Evolutionary conservation across 2,329 filamentous ascomycete genomes (phyloP).

Genomic region (Zymoseptoria tritici): DNA sequence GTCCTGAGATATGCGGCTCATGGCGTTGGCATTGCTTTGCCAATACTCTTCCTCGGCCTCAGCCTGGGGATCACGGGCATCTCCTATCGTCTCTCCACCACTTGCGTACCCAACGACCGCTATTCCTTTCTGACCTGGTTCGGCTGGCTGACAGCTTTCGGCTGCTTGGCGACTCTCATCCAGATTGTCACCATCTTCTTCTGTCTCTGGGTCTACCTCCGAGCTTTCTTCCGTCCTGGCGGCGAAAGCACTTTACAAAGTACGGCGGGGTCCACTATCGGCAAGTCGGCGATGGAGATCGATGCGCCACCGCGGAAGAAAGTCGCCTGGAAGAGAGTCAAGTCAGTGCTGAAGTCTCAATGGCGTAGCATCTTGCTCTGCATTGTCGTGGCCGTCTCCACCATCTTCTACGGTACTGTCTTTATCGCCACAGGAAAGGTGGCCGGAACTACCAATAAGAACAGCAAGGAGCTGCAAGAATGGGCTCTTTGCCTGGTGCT

Average conservation of each 20-base stretch:
- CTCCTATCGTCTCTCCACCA: constrained; percentile 58
- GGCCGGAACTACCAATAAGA: constrained; percentile 36
- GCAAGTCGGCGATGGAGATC: not conserved
- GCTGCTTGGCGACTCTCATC: constrained; percentile 26
- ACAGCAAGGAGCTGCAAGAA: constrained; percentile 40
- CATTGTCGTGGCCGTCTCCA: constrained; percentile 68
- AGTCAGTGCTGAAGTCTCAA: constrained; percentile 67
- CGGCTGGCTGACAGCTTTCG: constrained; percentile 32
- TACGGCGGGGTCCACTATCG: constrained; percentile 56
- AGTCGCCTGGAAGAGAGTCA: constrained; percentile 56
- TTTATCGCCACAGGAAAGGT: constrained; percentile 55
- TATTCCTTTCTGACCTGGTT: constrained; percentile 32
- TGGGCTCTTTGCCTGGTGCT: constrained; percentile 61
- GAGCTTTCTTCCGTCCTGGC: constrained; percentile 29
- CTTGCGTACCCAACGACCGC: constrained; percentile 74
- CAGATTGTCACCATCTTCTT: constrained; percentile 31
- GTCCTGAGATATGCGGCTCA: constrained; percentile 29
- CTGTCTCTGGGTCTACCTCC: constrained; percentile 31
- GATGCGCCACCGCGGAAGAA: constrained; percentile 3
- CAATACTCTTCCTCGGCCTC: constrained; percentile 27
- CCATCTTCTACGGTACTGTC: constrained; percentile 74
- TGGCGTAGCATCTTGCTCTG: constrained; percentile 79
- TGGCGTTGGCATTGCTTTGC: constrained; percentile 24
- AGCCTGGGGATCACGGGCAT: constrained; percentile 40
- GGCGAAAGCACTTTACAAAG: constrained; percentile 90